A percentile compares a stretch with the other conserved stretches of the same genome.
phyloP scores from a whole-genome alignment of 2,329 filamentous ascomycete species.

The Fusarium clavum region DNA sequence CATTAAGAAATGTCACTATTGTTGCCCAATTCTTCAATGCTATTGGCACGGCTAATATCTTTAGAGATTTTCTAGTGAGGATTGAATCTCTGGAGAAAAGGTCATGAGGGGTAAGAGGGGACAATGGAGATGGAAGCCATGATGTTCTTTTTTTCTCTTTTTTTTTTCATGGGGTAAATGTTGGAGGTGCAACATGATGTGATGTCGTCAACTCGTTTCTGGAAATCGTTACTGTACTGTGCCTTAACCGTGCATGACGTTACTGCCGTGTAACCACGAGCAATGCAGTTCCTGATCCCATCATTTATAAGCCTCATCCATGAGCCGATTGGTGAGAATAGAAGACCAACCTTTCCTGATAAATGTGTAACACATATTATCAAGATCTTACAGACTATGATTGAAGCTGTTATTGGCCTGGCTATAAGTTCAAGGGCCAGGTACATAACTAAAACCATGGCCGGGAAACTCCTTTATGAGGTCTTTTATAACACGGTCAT shows the following conservation, averaged over 20 bases:
- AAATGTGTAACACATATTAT: background rate
- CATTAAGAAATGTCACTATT: background rate
- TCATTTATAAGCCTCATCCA: background rate
- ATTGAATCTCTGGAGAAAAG: conserved; percentile 7
- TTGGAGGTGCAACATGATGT: background rate
- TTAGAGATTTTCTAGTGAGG: background rate
- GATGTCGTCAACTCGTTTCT: background rate
- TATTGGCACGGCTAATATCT: conserved; percentile 29
- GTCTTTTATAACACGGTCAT: background rate
- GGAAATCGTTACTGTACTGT: background rate
- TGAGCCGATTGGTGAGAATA: background rate
- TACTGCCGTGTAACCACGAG: background rate
- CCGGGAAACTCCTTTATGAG: background rate
- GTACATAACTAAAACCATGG: background rate
- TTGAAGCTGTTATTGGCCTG: background rate
- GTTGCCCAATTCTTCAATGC: background rate
- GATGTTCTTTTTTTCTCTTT: background rate
- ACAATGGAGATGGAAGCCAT: conserved; percentile 8
- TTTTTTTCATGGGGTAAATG: background rate
- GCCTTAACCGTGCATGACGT: conserved; percentile 1
- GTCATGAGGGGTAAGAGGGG: background rate
- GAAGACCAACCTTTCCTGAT: background rate
- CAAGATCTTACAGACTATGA: background rate
- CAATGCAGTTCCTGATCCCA: background rate
- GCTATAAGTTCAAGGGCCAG: background rate